These are phyloP conservation scores for Alternaria consortialis DNA, from an alignment of 2,329 filamentous ascomycete species.

Conservation along the genomic window DNA sequence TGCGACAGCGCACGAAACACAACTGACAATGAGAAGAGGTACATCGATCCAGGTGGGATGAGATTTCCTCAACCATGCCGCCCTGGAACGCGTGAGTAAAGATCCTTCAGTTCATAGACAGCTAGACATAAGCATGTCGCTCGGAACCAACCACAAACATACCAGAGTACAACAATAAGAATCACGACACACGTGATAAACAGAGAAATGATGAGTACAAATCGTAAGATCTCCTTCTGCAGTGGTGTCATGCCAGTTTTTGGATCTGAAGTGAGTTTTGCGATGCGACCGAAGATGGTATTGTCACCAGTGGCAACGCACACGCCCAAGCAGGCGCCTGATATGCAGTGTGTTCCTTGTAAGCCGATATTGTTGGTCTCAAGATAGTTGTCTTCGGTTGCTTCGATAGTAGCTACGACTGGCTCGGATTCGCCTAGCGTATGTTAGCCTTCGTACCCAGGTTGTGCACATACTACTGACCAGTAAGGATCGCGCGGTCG, in stretches of 20 bases:
- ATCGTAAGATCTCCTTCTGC: slow-evolving; percentile 76
- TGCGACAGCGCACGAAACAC: slow-evolving; percentile 67
- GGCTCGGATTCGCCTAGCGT: slow-evolving; percentile 70
- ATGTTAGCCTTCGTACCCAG: slow-evolving; percentile 15
- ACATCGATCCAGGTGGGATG: slow-evolving; percentile 78
- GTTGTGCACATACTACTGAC: slow-evolving; percentile 44
- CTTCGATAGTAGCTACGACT: slow-evolving; percentile 69
- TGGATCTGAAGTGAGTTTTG: slow-evolving; percentile 74
- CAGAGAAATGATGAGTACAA: slow-evolving; percentile 73
- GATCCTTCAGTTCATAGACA: background rate
- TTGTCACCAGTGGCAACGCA: slow-evolving; percentile 76
- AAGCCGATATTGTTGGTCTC: slow-evolving; percentile 80
- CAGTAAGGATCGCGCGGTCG: slow-evolving; percentile 76
- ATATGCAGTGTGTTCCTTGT: slow-evolving; percentile 81
- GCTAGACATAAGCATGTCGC: slow-evolving; percentile 4
- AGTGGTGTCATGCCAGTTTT: slow-evolving; percentile 73
- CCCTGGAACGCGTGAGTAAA: slow-evolving; percentile 57
- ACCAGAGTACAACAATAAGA: slow-evolving; percentile 73
- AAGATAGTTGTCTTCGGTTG: slow-evolving; percentile 73
- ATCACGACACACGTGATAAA: slow-evolving; percentile 73
- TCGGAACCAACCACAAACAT: slow-evolving; percentile 18
- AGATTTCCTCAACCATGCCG: slow-evolving; percentile 71
- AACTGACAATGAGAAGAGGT: slow-evolving; percentile 74
- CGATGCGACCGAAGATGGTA: slow-evolving; percentile 80
- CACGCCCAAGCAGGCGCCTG: slow-evolving; percentile 71